These are phyloP conservation scores for Auriculariales sp. DNA, from an alignment of 768 basidiomycete genomes.

Conservation along the genomic window DNA sequence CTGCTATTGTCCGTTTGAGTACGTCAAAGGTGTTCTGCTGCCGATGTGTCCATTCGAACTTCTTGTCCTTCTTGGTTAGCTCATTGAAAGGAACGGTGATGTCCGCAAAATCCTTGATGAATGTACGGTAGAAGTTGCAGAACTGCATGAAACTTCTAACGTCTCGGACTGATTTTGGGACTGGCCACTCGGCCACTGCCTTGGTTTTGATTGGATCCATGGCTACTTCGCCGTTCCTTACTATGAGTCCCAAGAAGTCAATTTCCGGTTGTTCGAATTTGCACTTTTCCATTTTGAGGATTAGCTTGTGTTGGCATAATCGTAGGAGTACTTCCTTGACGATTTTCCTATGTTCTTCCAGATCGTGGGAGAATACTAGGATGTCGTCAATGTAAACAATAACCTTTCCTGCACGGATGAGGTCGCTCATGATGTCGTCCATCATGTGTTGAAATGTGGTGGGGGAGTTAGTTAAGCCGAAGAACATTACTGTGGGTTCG, in stretches of 20 bases:
- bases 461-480: constrained; percentile 21
- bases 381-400: constrained; percentile 3
- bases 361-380: not conserved
- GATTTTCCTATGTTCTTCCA: constrained; percentile 1
- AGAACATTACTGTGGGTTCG: constrained; percentile 27
- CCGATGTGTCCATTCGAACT: not conserved
- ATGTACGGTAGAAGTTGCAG: constrained; percentile 17
- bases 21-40: not conserved
- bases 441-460: constrained; percentile 23
- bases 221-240: constrained; percentile 16
- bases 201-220: constrained; percentile 29
- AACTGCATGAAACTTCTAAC: constrained; percentile 17
- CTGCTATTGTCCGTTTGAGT: not conserved
- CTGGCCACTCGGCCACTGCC: constrained; percentile 23
- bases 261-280: constrained; percentile 23
- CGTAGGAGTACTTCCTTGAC: constrained; percentile 3
- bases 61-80: not conserved
- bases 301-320: constrained; percentile 14
- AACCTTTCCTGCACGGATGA: not conserved
- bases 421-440: constrained; percentile 9
- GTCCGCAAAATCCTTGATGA: constrained; percentile 15
- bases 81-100: constrained; percentile 7
- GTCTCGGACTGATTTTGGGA: constrained; percentile 15
- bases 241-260: constrained; percentile 27
- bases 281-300: constrained; percentile 23